These are phyloP conservation scores for Sporothrix phasma DNA, from an alignment of 2,329 filamentous ascomycete genomes.

Conservation along the genomic window DNA sequence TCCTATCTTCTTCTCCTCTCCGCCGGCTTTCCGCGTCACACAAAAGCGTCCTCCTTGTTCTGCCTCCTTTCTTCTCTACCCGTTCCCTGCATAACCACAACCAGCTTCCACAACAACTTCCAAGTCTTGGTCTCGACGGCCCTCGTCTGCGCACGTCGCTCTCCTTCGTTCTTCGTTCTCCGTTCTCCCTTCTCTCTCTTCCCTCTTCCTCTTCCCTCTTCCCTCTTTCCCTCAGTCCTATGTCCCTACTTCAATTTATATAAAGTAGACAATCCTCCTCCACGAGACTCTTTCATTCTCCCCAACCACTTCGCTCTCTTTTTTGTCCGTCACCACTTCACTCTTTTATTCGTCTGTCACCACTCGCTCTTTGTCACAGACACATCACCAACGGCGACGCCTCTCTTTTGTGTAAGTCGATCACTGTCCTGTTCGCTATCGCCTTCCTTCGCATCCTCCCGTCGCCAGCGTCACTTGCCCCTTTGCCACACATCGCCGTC, in stretches of 20 bases:
- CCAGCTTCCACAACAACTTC: not conserved
- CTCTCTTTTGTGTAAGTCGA: not conserved
- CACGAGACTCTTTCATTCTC: not conserved
- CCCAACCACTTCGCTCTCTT: not conserved
- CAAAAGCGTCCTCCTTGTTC: not conserved
- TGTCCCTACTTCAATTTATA: not conserved
- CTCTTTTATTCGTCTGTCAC: not conserved
- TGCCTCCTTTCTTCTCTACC: not conserved
- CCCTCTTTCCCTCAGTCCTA: not conserved
- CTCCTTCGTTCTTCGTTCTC: not conserved
- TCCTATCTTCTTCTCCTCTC: not conserved
- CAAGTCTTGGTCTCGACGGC: not conserved
- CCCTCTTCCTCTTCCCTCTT: not conserved
- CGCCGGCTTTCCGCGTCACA: not conserved
- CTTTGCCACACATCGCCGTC: not conserved
- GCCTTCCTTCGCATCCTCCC: not conserved
- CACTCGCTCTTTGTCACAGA: not conserved
- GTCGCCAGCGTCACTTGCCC: not conserved
- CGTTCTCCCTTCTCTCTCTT: not conserved
- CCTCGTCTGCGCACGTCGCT: constrained; percentile 1
- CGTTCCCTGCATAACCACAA: not conserved
- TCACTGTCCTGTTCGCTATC: not conserved
- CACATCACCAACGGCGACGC: not conserved
- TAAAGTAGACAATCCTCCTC: not conserved
- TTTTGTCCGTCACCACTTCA: not conserved